A percentile compares a stretch with the other conserved stretches of the same genome.
Evolutionary conservation across 2,329 filamentous ascomycete species (phyloP).

Genomic region (Cladosporium colombiae): DNA sequence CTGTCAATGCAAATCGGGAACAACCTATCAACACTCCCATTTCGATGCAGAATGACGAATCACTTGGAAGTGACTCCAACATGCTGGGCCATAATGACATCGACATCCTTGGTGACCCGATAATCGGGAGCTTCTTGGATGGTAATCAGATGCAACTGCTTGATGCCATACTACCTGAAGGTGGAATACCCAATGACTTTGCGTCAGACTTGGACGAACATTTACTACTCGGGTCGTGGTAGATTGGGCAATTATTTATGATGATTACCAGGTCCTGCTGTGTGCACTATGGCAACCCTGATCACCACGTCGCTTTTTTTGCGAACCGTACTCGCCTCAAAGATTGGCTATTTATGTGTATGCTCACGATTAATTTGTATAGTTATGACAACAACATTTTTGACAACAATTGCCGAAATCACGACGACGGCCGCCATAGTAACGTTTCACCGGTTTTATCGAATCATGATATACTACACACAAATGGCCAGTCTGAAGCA

Average conservation of each 20-base stretch:
- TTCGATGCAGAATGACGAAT: slow-evolving; percentile 1
- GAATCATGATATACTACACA: too few species aligned
- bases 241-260: not conserved
- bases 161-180: slow-evolving; percentile 13
- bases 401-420: too few species aligned
- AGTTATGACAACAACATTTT: not conserved
- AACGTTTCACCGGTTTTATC: too few species aligned
- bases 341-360: not conserved
- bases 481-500: not conserved
- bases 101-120: slow-evolving; percentile 26
- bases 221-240: slow-evolving; percentile 13
- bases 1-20: not conserved
- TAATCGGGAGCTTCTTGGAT: slow-evolving; percentile 28
- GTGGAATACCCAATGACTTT: slow-evolving; percentile 13
- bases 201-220: slow-evolving; percentile 15
- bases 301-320: not conserved
- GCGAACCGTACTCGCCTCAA: not conserved
- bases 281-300: not conserved
- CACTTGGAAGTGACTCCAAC: slow-evolving; percentile 13
- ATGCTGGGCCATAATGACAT: slow-evolving; percentile 8
- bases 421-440: not conserved
- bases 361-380: not conserved
- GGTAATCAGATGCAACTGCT: slow-evolving; percentile 22
- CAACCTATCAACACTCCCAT: not conserved
- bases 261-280: not conserved